A percentile compares a stretch with the other conserved stretches of the same genome.
phyloP scores from a whole-genome alignment of 345 rosid genomes.

The Jatropha curcas region DNA sequence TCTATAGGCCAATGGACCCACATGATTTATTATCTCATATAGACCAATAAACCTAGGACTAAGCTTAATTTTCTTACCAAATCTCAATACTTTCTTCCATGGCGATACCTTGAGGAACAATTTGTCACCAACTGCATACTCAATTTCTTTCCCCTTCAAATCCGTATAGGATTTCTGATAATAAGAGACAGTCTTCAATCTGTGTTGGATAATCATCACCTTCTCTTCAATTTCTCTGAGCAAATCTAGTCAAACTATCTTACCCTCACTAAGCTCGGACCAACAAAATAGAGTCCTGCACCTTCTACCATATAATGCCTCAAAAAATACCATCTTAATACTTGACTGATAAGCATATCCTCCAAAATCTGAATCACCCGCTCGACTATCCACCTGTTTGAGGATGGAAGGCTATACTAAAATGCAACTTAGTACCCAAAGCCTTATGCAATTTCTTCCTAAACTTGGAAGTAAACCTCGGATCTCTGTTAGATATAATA shows the following conservation, averaged over 20 bases:
- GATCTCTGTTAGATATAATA: too few relatives aligned
- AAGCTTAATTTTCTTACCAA: not conserved
- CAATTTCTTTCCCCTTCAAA: not conserved
- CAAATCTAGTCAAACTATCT: too few relatives aligned
- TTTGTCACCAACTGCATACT: not conserved
- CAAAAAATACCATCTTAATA: conserved; percentile 24
- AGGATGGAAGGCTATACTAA: too few relatives aligned
- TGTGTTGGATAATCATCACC: not conserved
- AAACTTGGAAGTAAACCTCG: too few relatives aligned
- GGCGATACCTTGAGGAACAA: not conserved
- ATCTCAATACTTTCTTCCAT: not conserved
- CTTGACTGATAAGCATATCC: too few relatives aligned
- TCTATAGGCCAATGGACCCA: not conserved
- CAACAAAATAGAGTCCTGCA: not conserved
- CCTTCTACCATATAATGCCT: not conserved
- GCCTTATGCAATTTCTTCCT: too few relatives aligned
- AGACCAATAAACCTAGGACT: not conserved
- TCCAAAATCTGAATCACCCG: too few relatives aligned
- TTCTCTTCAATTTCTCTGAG: not conserved
- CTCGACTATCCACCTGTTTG: too few relatives aligned
- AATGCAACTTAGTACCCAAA: too few relatives aligned
- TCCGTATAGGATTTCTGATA: not conserved
- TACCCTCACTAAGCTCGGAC: not conserved
- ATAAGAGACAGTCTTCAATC: too few relatives aligned
- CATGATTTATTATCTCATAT: too few relatives aligned